Conservation (phyloP, 257 asterid species). For the Thymus quinquecostatus region DNA sequence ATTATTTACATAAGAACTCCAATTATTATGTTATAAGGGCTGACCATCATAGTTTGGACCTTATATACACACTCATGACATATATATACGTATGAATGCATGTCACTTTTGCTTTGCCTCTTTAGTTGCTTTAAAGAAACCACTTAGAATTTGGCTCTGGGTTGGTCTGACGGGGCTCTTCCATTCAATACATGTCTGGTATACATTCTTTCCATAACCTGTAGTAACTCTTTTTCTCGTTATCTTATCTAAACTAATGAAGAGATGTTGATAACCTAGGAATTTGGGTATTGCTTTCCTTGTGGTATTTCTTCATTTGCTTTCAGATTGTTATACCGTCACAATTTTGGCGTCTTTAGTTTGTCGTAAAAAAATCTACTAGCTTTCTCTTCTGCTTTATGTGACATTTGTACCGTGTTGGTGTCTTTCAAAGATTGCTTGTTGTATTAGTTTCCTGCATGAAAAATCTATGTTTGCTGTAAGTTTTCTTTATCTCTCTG, state of each 20-base stretch:
- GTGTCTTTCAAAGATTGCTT: constrained; percentile 4
- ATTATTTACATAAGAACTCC: too few relatives aligned
- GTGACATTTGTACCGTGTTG: constrained; percentile 10
- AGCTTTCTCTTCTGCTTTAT: constrained; percentile 13
- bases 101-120: background rate
- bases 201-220: constrained; percentile 9
- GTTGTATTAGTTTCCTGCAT: constrained; percentile 5
- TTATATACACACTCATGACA: too few relatives aligned
- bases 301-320: background rate
- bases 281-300: background rate
- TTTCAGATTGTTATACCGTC: constrained; percentile 14
- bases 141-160: constrained; percentile 3
- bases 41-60: too few relatives aligned
- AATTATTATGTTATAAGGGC: too few relatives aligned
- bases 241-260: constrained; percentile 16
- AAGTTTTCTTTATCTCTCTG: constrained; percentile 20
- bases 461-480: background rate
- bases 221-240: constrained; percentile 5
- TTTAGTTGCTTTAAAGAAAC: background rate
- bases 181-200: background rate
- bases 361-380: background rate
- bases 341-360: constrained; percentile 11
- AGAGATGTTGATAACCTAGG: background rate
- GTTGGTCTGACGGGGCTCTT: background rate
- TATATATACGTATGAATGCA: background rate